Evolutionary conservation across 352 stramenopile genomes (phyloP), one percentile per base, ranked within the genome.

Genomic region (Peronospora destructor): DNA sequence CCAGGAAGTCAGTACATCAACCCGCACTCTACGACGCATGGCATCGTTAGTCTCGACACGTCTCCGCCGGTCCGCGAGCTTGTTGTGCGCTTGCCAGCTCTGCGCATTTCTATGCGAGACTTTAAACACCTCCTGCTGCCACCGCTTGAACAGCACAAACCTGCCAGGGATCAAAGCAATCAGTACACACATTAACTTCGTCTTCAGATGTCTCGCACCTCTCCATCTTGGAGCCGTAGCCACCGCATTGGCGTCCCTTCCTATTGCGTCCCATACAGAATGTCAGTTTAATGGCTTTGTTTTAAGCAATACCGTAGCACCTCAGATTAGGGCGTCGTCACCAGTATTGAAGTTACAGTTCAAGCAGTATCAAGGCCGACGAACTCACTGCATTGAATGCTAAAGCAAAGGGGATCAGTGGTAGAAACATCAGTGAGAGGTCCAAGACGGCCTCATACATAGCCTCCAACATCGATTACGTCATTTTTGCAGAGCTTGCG

Each of bases 181-280:
- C 13, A 53, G 34, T 30, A 21, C 19, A 21, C 19, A 21, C 19
- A 21, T 21, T 30, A 30, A 4, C 8, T 30, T 30, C 0, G 26
- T 34, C 8, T 4, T n/a, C 8, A 34, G 0, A n/a, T 34, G 11
- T 23, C 10, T 35, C 56, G 4, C 39, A 72, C 78, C 74, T 61
- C 66, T 86, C 76, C 53, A 84, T 80, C 68, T 90, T 90, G 49
- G 73, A 87, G 49, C 59, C 59, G 42, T 71, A 84, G 59, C 72
- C 73, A 19, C 76, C 78, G 59, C 76, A 87, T 56, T 87, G 78
- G 6, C 76, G 66, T 6, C 75, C 78, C 53, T 89, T 89, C 21
- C 67, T 48, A 25, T 89, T 89, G 35, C 78, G 68, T 0, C 76
- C 76, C 78, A 90, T 89, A 14, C 13, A 34, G 14, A 34, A 12